A percentile compares a stretch with the other conserved stretches of the same genome.
These are phyloP conservation scores for Talaromyces ruber DNA, from an alignment of 495 filamentous ascomycete species.

Conservation along the genomic window DNA sequence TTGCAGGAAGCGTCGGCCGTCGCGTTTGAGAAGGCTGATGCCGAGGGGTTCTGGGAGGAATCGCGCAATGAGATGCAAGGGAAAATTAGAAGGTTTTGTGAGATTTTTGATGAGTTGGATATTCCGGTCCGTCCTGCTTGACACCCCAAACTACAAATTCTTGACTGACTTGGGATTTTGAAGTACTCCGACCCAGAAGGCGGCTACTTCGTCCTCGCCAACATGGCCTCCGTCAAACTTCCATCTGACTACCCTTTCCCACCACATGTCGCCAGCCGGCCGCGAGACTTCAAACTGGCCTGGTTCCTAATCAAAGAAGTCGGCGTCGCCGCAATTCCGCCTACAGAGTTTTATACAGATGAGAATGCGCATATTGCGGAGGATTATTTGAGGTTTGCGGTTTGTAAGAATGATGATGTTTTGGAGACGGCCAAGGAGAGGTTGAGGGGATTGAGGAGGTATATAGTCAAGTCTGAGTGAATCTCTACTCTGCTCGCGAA, in stretches of 20 bases:
- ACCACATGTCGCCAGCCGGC: constrained; percentile 71
- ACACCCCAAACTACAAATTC: neutral
- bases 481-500: neutral
- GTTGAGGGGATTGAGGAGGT: constrained; percentile 77
- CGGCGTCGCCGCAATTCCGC: constrained; percentile 91
- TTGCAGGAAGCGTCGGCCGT: constrained; percentile 95
- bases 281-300: constrained; percentile 84
- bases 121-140: constrained; percentile 48
- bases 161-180: constrained; percentile 1
- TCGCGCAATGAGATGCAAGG: constrained; percentile 74
- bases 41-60: constrained; percentile 80
- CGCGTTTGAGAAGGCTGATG: constrained; percentile 84
- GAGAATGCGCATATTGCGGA: constrained; percentile 75
- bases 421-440: constrained; percentile 86
- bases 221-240: constrained; percentile 75
- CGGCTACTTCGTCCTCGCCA: constrained; percentile 93
- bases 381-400: constrained; percentile 90
- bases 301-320: constrained; percentile 98
- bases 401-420: constrained; percentile 91
- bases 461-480: constrained; percentile 30
- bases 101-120: constrained; percentile 79
- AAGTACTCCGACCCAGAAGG: constrained; percentile 87
- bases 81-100: constrained; percentile 84
- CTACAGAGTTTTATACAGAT: constrained; percentile 91
- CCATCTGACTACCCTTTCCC: constrained; percentile 81